phyloP scores from a whole-genome alignment of 2,329 filamentous ascomycete species.

The Diaporthe vexans region DNA sequence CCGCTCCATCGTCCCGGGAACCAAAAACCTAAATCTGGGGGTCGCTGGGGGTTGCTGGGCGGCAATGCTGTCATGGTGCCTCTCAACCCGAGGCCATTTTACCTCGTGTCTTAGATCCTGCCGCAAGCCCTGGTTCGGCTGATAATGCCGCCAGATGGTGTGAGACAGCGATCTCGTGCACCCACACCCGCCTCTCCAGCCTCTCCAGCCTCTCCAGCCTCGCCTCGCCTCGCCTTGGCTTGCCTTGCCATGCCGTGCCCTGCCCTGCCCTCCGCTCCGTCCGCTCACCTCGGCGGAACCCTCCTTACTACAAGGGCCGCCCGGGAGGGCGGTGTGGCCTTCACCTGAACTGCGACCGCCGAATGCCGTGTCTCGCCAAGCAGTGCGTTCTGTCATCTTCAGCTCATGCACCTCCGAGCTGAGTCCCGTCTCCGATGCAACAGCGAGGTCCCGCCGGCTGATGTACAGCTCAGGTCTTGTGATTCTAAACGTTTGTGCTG shows the following conservation, averaged over 20 bases:
- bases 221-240: background rate
- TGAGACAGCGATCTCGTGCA: slow-evolving; percentile 33
- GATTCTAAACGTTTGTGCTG: slow-evolving; percentile 35
- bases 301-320: background rate
- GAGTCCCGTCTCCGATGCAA: slow-evolving; percentile 31
- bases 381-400: slow-evolving; percentile 28
- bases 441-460: slow-evolving; percentile 24
- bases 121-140: slow-evolving; percentile 32
- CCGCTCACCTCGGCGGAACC: background rate
- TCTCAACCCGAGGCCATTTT: background rate
- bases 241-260: background rate
- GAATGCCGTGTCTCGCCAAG: slow-evolving; percentile 30
- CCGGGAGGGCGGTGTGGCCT: slow-evolving; percentile 36
- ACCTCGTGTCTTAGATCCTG: slow-evolving; percentile 36
- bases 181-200: slow-evolving; percentile 21
- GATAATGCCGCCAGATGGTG: slow-evolving; percentile 33
- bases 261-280: slow-evolving; percentile 21
- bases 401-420: slow-evolving; percentile 35
- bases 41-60: background rate
- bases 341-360: slow-evolving; percentile 19
- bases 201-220: slow-evolving; percentile 19
- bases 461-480: slow-evolving; percentile 35
- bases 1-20: slow-evolving; percentile 19
- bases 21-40: slow-evolving; percentile 25
- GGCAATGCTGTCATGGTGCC: background rate